phyloP scores from a whole-genome alignment of 768 basidiomycete genomes.

The Cantharellus anzutake region DNA sequence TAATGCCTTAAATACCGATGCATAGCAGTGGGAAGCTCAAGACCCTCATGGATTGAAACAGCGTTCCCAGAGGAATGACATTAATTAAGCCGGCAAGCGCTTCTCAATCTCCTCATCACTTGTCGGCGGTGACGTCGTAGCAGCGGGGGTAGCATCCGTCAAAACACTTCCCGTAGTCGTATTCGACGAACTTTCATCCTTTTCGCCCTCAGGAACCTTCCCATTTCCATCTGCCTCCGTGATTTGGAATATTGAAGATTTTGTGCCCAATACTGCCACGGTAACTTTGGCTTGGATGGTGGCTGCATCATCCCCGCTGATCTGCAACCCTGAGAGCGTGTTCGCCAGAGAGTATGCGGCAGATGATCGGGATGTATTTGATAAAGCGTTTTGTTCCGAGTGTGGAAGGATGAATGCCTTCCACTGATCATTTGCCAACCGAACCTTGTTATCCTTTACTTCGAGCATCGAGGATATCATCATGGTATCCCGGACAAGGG shows the following conservation, averaged over 20 bases:
- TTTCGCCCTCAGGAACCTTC: background rate
- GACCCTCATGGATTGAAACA: too few relatives aligned
- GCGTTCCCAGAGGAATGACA: background rate
- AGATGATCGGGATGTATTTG: background rate
- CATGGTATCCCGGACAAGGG: slow-evolving; percentile 53
- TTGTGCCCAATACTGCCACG: background rate
- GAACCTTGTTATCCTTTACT: slow-evolving; percentile 43
- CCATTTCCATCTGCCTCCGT: background rate
- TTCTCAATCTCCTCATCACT: background rate
- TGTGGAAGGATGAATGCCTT: slow-evolving; percentile 36
- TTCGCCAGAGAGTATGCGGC: background rate
- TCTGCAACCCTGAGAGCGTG: background rate
- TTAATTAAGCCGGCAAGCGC: background rate
- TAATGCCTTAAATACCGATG: too few relatives aligned
- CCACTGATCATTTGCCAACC: slow-evolving; percentile 44
- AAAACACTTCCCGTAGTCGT: background rate
- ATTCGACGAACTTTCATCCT: background rate
- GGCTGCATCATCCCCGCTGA: background rate
- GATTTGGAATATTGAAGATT: background rate
- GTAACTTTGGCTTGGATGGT: slow-evolving; percentile 1
- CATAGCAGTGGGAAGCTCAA: too few relatives aligned
- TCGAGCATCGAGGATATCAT: slow-evolving; percentile 47
- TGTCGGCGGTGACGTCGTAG: background rate
- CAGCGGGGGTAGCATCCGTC: background rate
- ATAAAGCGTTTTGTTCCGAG: background rate